Base-by-base conservation (phyloP, 225 moss, liverwort and hornwort genomes). In the Physcomitrium patens region DNA sequence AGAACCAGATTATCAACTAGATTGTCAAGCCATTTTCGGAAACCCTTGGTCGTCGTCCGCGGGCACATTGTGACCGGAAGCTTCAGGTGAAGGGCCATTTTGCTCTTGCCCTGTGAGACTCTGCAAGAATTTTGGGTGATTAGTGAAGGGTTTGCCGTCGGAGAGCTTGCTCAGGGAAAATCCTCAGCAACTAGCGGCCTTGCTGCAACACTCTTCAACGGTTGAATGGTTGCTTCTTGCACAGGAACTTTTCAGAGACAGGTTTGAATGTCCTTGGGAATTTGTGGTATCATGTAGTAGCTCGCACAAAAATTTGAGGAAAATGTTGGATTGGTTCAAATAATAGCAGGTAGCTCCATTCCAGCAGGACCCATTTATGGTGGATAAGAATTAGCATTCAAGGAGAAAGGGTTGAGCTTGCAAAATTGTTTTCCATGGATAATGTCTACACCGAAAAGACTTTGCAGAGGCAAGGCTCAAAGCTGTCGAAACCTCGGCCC, bases 381-480 rank as follows among this genome's bases (percentile, higher is more conserved):
- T 72, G 62, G 57, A 46, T 63, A 51, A 60, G 64, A 53, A 52
- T 50, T 3, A 19, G 44, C 44, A 18, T 18, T 72, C n/a, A 26
- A 63, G 58, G 52, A 17, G 27, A 52, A 72, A 24, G 12, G 19
- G 42, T 47, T 46, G 44, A 63, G 20, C 56, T 57, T 26, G 49
- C 13, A 41, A 61, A 71, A 24, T 76, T 75, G 7, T 43, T 65
- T 48, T 74, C 60, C 66, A 84, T 84, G 84, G 74, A 74, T 69
- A 50, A 27, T 49, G 77, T 22, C 50, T 59, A 73, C 76, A 59
- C 60, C 26, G 70, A 46, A 11, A 45, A 62, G 13, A n/a, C 53
- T 69, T 41, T 43, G 7, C 4, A 8, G 73, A 54, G 53, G 48
- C 66, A 77, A 74, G 61, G 20, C 53, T 77, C 73, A 24, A 65